Percentiles rank a stretch among this genome's conserved stretches.
Evolutionary conservation across 441 rosid species (phyloP).

Genomic region (Omphalea diandra): DNA sequence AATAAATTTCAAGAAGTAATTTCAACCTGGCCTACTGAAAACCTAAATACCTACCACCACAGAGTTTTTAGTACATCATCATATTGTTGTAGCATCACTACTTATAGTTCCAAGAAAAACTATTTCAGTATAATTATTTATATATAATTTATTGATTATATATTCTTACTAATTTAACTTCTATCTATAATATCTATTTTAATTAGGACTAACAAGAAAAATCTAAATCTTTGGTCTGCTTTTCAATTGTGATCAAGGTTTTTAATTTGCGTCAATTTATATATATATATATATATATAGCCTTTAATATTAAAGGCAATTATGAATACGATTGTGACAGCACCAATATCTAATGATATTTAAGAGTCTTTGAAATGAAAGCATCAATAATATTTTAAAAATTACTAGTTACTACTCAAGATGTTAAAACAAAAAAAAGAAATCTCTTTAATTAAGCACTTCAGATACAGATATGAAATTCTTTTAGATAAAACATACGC

Average conservation of each 20-base stretch:
- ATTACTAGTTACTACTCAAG: too few relatives aligned
- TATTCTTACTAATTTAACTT: neutral
- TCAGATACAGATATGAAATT: neutral
- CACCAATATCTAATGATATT: too few relatives aligned
- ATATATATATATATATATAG: too few relatives aligned
- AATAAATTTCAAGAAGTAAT: neutral
- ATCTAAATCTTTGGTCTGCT: too few relatives aligned
- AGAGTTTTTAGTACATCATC: neutral
- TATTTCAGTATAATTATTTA: neutral
- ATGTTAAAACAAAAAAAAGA: neutral
- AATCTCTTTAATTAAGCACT: neutral
- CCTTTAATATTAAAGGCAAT: too few relatives aligned
- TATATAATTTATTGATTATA: neutral
- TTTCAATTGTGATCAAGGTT: too few relatives aligned
- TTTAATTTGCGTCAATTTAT: too few relatives aligned
- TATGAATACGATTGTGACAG: too few relatives aligned
- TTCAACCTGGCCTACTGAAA: neutral
- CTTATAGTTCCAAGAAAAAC: neutral
- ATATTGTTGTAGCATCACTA: conserved; percentile 3
- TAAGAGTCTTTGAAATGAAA: too few relatives aligned
- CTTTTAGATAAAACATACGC: neutral
- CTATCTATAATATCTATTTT: neutral
- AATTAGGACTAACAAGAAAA: neutral
- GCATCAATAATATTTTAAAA: neutral
- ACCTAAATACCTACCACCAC: neutral